phyloP scores from a whole-genome alignment of 441 rosid genomes.

The Geranium incanum region DNA sequence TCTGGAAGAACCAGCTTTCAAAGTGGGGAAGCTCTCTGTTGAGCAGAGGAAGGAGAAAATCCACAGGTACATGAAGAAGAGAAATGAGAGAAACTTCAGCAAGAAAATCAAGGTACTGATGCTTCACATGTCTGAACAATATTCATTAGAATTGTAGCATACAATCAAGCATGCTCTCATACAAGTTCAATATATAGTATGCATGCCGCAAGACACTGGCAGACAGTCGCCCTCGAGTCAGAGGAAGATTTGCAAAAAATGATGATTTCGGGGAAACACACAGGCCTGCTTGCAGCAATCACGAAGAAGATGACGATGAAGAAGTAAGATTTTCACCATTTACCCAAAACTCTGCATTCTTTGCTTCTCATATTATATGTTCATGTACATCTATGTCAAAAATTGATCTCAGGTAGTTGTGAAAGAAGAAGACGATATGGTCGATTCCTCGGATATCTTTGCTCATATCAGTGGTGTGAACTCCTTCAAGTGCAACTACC shows the following conservation, averaged over 20 bases:
- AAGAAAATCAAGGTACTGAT: constrained; percentile 79
- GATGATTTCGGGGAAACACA: constrained; percentile 62
- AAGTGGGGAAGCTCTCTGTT: constrained; percentile 61
- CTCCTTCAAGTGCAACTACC: constrained; percentile 81
- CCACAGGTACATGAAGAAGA: constrained; percentile 86
- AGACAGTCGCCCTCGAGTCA: constrained; percentile 83
- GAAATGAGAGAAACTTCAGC: constrained; percentile 90
- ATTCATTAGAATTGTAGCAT: no score
- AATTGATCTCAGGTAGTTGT: constrained; percentile 39
- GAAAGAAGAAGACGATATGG: constrained; percentile 70
- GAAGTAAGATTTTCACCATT: constrained; percentile 27
- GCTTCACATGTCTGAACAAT: no score
- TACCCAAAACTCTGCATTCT: neutral
- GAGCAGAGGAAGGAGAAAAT: constrained; percentile 93
- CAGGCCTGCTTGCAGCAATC: constrained; percentile 38
- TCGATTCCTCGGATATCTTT: constrained; percentile 72
- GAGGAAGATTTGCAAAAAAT: constrained; percentile 92
- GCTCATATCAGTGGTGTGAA: constrained; percentile 81
- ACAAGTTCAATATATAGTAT: constrained; percentile 36
- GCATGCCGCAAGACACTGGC: constrained; percentile 94
- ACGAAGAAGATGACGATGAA: constrained; percentile 59
- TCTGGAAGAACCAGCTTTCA: constrained; percentile 61
- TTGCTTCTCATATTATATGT: neutral
- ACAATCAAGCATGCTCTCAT: neutral
- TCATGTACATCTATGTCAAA: neutral